Percentiles rank a stretch among this genome's conserved stretches.
phyloP scores from a whole-genome alignment of 2,329 filamentous ascomycete species.

The Pseudocercospora fuligena region DNA sequence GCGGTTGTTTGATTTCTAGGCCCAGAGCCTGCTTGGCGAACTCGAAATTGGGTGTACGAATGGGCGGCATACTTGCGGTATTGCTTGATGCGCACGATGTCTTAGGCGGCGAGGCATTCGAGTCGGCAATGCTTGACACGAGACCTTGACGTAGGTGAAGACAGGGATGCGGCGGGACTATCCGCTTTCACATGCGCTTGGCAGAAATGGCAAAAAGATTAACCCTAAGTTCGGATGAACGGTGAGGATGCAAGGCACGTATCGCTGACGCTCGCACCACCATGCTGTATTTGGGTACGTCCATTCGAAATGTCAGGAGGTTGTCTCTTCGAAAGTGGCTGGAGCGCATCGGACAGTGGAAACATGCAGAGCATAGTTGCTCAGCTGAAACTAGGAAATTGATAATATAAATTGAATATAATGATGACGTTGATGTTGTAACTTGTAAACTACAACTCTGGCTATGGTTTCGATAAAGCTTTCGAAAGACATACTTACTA shows the following conservation, averaged over 20 bases:
- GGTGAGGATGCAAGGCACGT: not conserved
- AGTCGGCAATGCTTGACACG: not conserved
- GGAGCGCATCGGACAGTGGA: too few relatives aligned
- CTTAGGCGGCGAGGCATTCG: not conserved
- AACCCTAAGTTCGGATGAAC: not conserved
- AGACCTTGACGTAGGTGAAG: not conserved
- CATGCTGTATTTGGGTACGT: too few relatives aligned
- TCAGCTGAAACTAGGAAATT: too few relatives aligned
- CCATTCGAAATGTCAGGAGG: too few relatives aligned
- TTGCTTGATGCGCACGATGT: not conserved
- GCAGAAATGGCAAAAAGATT: not conserved
- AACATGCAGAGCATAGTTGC: too few relatives aligned
- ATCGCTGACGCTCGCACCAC: too few relatives aligned
- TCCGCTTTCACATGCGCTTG: not conserved
- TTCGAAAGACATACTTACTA: too few relatives aligned
- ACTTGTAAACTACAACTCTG: too few relatives aligned
- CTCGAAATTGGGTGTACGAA: not conserved
- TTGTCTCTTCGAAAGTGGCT: too few relatives aligned
- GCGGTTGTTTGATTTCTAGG: not conserved
- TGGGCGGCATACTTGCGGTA: not conserved
- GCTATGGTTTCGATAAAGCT: too few relatives aligned
- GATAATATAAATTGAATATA: too few relatives aligned
- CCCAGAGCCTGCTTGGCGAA: not conserved
- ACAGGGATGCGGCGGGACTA: not conserved
- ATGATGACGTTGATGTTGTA: too few relatives aligned